phyloP scores from a whole-genome alignment of 2,329 filamentous ascomycete genomes.

The Lecanoromycetidae sp. region DNA sequence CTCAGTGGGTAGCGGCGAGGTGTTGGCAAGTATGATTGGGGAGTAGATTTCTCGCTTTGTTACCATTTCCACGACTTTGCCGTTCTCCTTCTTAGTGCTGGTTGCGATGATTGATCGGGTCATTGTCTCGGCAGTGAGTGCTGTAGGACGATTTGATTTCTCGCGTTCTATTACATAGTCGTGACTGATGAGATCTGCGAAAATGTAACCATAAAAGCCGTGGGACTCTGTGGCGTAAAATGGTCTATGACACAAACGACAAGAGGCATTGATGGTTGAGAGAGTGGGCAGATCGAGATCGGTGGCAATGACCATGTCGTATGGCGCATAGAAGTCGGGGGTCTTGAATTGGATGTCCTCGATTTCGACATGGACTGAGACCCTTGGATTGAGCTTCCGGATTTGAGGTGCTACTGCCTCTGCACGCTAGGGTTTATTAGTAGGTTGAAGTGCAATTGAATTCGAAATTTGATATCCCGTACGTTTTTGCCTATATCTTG shows the following conservation, averaged over 20 bases:
- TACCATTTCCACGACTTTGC: slow-evolving; percentile 68
- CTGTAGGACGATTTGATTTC: slow-evolving; percentile 59
- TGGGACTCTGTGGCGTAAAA: slow-evolving; percentile 85
- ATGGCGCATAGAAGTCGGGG: slow-evolving; percentile 62
- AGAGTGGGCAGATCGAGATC: slow-evolving; percentile 67
- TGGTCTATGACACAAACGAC: slow-evolving; percentile 61
- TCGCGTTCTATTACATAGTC: slow-evolving; percentile 80
- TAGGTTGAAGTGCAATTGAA: background rate
- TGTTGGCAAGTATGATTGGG: slow-evolving; percentile 74
- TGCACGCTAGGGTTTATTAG: slow-evolving; percentile 46
- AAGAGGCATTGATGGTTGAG: slow-evolving; percentile 72
- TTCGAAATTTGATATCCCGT: slow-evolving; percentile 17
- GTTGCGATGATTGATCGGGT: slow-evolving; percentile 66
- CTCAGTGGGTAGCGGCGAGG: slow-evolving; percentile 57
- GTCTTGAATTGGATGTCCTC: slow-evolving; percentile 55
- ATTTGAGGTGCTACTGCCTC: slow-evolving; percentile 66
- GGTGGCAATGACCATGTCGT: slow-evolving; percentile 80
- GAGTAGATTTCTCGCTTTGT: slow-evolving; percentile 87
- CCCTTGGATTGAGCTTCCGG: slow-evolving; percentile 78
- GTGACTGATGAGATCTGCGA: slow-evolving; percentile 82
- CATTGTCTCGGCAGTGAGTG: slow-evolving; percentile 53
- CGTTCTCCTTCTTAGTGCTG: slow-evolving; percentile 55
- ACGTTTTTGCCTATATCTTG: slow-evolving; percentile 63
- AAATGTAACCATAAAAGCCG: slow-evolving; percentile 89
- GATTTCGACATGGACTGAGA: slow-evolving; percentile 60